phyloP scores from a whole-genome alignment of 2,329 filamentous ascomycete species.

The Calonectria naviculata region DNA sequence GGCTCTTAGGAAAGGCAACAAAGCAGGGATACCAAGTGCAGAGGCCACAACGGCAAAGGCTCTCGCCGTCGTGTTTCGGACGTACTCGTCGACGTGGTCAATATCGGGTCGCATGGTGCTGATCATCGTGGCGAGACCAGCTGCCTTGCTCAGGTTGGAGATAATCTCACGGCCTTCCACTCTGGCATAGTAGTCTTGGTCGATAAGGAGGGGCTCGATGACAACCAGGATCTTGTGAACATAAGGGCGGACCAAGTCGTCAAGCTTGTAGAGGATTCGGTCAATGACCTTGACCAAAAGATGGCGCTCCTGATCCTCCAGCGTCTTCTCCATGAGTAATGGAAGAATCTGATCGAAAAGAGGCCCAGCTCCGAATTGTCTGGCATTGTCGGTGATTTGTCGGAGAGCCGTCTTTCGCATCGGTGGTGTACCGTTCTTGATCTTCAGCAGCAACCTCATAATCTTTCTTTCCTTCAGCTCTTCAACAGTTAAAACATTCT shows the following conservation, averaged over 20 bases:
- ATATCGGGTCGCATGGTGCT: constrained; percentile 99
- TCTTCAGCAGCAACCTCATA: constrained; percentile 95
- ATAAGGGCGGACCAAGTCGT: constrained; percentile 94
- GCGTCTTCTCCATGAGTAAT: constrained; percentile 95
- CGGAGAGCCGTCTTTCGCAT: constrained; percentile 98
- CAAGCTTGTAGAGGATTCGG: constrained; percentile 97
- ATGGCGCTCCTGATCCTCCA: constrained; percentile 98
- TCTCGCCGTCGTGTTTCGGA: constrained; percentile 95
- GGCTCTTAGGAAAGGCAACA: constrained; percentile 93
- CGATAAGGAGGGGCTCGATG: constrained; percentile 98
- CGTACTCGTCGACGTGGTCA: constrained; percentile 98
- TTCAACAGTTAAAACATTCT: constrained; percentile 91
- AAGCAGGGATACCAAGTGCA: constrained; percentile 92
- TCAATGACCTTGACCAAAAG: constrained; percentile 99
- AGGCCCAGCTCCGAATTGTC: constrained; percentile 92
- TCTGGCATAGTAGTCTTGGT: constrained; percentile 98
- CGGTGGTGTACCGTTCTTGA: constrained; percentile 98
- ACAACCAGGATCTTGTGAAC: constrained; percentile 99
- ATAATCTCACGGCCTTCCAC: constrained; percentile 99
- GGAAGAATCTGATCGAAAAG: constrained; percentile 98
- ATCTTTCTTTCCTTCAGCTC: constrained; percentile 99
- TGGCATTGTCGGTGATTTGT: constrained; percentile 97
- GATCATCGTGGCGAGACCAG: constrained; percentile 98
- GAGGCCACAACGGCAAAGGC: constrained; percentile 98
- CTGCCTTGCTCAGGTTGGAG: constrained; percentile 96